Percentiles rank a stretch among this genome's conserved stretches.
phyloP scores from a whole-genome alignment of 1,284 basidiomycete species.

The Ganoderma resinaceum region DNA sequence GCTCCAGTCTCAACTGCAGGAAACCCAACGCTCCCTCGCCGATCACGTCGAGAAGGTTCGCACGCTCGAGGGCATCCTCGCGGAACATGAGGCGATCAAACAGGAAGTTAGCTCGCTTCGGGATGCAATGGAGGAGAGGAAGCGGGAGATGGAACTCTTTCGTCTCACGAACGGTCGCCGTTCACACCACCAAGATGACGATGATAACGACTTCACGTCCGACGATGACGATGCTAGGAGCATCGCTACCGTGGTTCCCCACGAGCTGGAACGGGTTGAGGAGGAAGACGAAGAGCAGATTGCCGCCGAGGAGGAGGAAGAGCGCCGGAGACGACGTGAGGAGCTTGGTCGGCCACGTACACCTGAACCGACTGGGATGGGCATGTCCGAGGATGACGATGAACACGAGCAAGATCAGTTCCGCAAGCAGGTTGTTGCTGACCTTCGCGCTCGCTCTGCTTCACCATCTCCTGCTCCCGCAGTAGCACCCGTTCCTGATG shows the following conservation, averaged over 20 bases:
- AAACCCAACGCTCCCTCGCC: conserved; percentile 85
- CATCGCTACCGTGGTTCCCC: conserved; percentile 66
- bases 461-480: conserved; percentile 31
- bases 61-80: conserved; percentile 81
- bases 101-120: conserved; percentile 78
- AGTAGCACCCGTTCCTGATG: conserved; percentile 51
- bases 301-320: conserved; percentile 51
- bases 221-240: conserved; percentile 63
- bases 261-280: conserved; percentile 76
- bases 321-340: conserved; percentile 58
- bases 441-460: conserved; percentile 32
- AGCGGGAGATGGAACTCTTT: conserved; percentile 43
- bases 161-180: conserved; percentile 36
- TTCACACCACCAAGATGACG: conserved; percentile 37
- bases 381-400: conserved; percentile 60
- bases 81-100: conserved; percentile 90
- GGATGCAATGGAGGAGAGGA: conserved; percentile 72
- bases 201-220: conserved; percentile 49
- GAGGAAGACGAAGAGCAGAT: conserved; percentile 77
- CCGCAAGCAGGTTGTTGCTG: conserved; percentile 23
- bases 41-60: conserved; percentile 88
- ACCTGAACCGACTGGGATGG: conserved; percentile 76
- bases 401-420: conserved; percentile 36
- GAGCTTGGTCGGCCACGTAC: conserved; percentile 74
- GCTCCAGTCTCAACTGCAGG: conserved; percentile 85